Percentiles rank a stretch among this genome's conserved stretches.
These are phyloP conservation scores for Marchantia polymorpha DNA, from an alignment of 225 moss, liverwort and hornwort genomes.

Conservation along the genomic window DNA sequence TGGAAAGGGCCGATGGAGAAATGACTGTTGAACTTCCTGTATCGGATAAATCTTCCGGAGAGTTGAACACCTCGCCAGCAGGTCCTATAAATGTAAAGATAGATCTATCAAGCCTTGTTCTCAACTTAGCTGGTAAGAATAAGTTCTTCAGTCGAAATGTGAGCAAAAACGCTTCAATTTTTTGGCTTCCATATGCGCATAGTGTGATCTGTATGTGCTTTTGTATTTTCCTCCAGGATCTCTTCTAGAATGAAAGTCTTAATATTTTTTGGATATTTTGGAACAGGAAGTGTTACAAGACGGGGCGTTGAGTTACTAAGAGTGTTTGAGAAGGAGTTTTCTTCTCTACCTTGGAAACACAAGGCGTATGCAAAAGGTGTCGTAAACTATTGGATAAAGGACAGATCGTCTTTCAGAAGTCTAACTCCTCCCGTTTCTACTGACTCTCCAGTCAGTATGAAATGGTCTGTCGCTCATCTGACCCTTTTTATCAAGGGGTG, in stretches of 20 bases:
- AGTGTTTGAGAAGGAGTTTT: conserved; percentile 51
- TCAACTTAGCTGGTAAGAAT: conserved; percentile 59
- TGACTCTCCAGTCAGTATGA: conserved; percentile 30
- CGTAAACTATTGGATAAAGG: conserved; percentile 36
- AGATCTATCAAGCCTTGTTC: conserved; percentile 58
- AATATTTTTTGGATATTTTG: not conserved
- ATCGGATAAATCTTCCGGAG: conserved; percentile 17
- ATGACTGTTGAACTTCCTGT: conserved; percentile 60
- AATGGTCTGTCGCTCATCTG: conserved; percentile 24
- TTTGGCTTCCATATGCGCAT: not conserved
- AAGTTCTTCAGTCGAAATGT: not conserved
- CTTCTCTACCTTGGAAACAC: conserved; percentile 65
- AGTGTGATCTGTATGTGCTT: not conserved
- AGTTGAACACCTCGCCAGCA: conserved; percentile 9
- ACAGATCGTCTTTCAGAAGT: conserved; percentile 36
- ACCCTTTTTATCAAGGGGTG: conserved; percentile 22
- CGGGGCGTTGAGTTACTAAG: conserved; percentile 59
- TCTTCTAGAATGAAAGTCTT: not conserved
- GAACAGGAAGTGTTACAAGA: conserved; percentile 57
- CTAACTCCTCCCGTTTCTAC: conserved; percentile 21
- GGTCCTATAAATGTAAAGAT: conserved; percentile 57
- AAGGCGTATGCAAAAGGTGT: conserved; percentile 55
- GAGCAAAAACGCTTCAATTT: not conserved
- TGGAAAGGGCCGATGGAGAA: conserved; percentile 79
- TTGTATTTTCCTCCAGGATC: not conserved